A percentile compares a stretch with the other conserved stretches of the same genome.
These are phyloP conservation scores for Trichoderma hamatum DNA, from an alignment of 2,329 filamentous ascomycete species.

Conservation along the genomic window DNA sequence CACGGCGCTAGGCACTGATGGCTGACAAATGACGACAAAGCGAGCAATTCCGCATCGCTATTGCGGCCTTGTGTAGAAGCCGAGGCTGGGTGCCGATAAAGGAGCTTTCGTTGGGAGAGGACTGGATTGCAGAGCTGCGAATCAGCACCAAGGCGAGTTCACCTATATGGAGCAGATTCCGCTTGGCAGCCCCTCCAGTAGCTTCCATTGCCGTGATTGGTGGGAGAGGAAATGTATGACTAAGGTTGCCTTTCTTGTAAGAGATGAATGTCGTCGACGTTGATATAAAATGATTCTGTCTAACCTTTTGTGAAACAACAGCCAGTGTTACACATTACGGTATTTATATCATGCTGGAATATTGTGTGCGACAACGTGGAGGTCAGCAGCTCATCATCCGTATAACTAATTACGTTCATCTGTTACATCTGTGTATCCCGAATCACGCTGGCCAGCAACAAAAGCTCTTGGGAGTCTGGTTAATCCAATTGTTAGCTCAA, in stretches of 20 bases:
- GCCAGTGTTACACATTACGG: background rate
- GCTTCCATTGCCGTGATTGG: constrained; percentile 3
- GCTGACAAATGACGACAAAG: constrained; percentile 25
- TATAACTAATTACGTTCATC: background rate
- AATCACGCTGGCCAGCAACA: constrained; percentile 31
- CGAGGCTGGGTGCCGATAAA: background rate
- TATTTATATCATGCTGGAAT: background rate
- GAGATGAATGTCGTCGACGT: background rate
- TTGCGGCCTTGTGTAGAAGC: background rate
- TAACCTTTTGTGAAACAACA: background rate
- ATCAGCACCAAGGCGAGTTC: background rate
- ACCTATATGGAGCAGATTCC: background rate
- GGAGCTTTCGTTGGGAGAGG: background rate
- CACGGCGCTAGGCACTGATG: background rate
- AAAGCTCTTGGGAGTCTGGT: constrained; percentile 36
- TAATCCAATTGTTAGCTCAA: constrained; percentile 36
- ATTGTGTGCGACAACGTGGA: background rate
- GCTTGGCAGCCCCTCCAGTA: background rate
- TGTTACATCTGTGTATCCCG: background rate
- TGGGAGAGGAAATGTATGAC: background rate
- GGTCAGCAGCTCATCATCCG: background rate
- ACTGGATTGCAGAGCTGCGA: background rate
- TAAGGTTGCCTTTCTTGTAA: background rate
- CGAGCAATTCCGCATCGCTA: constrained; percentile 1
- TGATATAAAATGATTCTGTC: background rate